Evolutionary conservation across 495 filamentous ascomycete species (phyloP).

Genomic region (Hypoxylon rickii): DNA sequence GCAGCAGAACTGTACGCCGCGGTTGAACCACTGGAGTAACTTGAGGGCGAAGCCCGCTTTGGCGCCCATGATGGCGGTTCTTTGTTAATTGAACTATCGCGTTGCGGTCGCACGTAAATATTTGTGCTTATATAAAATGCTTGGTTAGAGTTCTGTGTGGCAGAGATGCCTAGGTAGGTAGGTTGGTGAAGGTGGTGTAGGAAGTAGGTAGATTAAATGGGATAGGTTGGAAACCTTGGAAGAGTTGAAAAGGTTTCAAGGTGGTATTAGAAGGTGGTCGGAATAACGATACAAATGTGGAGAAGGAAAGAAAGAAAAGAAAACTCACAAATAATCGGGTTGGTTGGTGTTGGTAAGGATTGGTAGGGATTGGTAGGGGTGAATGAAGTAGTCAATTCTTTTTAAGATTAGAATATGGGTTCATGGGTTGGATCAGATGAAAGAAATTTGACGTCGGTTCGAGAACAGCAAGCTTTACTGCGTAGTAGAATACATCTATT

Average conservation of each 20-base stretch:
- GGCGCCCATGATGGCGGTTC: constrained; percentile 43
- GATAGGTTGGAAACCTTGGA: constrained; percentile 2
- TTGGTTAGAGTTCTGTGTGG: constrained; percentile 10
- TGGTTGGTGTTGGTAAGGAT: too few relatives aligned
- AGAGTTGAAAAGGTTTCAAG: not conserved
- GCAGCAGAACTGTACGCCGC: constrained; percentile 72
- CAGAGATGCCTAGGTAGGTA: not conserved
- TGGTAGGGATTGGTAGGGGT: too few relatives aligned
- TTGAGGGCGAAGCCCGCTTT: constrained; percentile 62
- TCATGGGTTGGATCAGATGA: constrained; percentile 32
- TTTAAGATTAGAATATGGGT: constrained; percentile 1
- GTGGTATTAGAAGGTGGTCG: constrained; percentile 7
- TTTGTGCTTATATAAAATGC: constrained; percentile 31
- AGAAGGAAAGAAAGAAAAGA: constrained; percentile 1
- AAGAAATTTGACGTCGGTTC: constrained; percentile 26
- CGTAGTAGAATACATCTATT: too few relatives aligned
- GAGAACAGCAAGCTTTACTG: too few relatives aligned
- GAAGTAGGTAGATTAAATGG: not conserved
- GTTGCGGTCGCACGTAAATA: constrained; percentile 27
- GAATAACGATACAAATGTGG: constrained; percentile 12
- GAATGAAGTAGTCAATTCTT: constrained; percentile 20
- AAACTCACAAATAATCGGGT: too few relatives aligned
- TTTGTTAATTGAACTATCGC: constrained; percentile 22
- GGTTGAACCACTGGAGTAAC: constrained; percentile 64
- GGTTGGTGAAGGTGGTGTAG: not conserved